Evolutionary conservation across 2,329 filamentous ascomycete species (phyloP), one percentile per base, ranked within the genome.

Genomic region (Stachybotrys chlorohalonatus): DNA sequence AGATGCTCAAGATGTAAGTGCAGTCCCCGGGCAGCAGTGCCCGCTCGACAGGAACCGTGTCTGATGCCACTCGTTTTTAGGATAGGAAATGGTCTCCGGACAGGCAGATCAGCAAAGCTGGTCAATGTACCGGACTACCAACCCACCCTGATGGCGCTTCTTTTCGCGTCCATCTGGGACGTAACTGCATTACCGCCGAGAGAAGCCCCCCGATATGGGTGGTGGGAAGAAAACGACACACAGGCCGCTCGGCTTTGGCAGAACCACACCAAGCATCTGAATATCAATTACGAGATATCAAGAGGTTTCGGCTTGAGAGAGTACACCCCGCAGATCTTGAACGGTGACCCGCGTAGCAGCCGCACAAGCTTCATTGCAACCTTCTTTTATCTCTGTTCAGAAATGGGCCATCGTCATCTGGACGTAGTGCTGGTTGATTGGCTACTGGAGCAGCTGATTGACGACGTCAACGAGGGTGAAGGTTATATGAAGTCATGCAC

Each of bases 381-480:
- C 39, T 75, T 75, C 61, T 73, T 76, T 62, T 76, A 76, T 60
- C 68, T 76, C 47, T 72, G 73, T 64, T 70, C 74, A 50, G 73
- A 75, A 56, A 62, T 76, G 55, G 72, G 73, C 46, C 68, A 73
- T 53, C 68, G 65, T 45, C 64, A 66, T 36, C 68, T 76, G 46
- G 73, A 75, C 56, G 69, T 71, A 31, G 73, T 74, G 54, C 67
- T 76, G 45, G 67, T 74, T 6, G 73, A 72, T 56, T 75, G 73
- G 73, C 69, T 75, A 49, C 66, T 76, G 49, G 74, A 76, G 59
- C 73, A 76, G 55, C 65, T 76, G 50, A 68, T 75, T 13, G 71
- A 72, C 52, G 74, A 76, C 54, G 70, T 75, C 46, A 71, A 68
- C 52, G 65, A 68, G 32, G 73, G 71, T 9, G 72, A 76, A 58